Percentiles rank a stretch among this genome's conserved stretches.
Evolutionary conservation across 352 stramenopile genomes (phyloP).

Genomic region (Pythium sukuiense): DNA sequence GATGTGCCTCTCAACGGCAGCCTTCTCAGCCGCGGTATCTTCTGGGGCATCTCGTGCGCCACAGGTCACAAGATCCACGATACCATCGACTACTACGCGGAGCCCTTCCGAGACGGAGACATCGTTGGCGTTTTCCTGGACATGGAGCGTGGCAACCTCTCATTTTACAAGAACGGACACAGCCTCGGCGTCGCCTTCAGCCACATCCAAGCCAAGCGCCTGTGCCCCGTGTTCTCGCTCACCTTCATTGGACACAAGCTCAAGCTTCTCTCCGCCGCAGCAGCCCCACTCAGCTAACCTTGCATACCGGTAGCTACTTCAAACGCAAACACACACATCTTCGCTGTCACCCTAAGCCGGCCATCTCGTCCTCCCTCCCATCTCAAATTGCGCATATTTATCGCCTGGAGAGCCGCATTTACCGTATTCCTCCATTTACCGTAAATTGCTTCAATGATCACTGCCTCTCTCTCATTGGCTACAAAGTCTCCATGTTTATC

Average conservation of each 20-base stretch:
- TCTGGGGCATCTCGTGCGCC: conserved; percentile 74
- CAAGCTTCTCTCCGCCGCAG: conserved; percentile 54
- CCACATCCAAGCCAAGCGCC: conserved; percentile 54
- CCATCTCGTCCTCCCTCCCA: neutral
- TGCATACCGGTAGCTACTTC: neutral
- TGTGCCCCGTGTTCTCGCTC: conserved; percentile 70
- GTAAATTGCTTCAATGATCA: neutral
- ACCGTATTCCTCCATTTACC: conserved; percentile 2
- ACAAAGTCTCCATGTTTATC: neutral
- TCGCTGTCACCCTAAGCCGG: neutral
- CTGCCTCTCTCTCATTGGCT: conserved; percentile 3
- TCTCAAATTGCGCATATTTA: conserved; percentile 4
- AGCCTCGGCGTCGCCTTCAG: conserved; percentile 75
- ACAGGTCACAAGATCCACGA: conserved; percentile 80
- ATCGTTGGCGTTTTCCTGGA: conserved; percentile 73
- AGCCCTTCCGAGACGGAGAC: conserved; percentile 74
- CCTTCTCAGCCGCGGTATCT: conserved; percentile 57
- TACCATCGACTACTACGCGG: conserved; percentile 70
- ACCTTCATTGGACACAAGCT: conserved; percentile 70
- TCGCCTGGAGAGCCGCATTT: neutral
- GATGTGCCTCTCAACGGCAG: conserved; percentile 62
- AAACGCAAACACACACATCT: neutral
- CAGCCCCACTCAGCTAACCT: conserved; percentile 42
- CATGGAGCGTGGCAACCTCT: conserved; percentile 71
- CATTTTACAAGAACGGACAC: conserved; percentile 78